A percentile compares a stretch with the other conserved stretches of the same genome.
These are phyloP conservation scores for Moelleriella libera DNA, from an alignment of 2,329 filamentous ascomycete genomes.

Conservation along the genomic window DNA sequence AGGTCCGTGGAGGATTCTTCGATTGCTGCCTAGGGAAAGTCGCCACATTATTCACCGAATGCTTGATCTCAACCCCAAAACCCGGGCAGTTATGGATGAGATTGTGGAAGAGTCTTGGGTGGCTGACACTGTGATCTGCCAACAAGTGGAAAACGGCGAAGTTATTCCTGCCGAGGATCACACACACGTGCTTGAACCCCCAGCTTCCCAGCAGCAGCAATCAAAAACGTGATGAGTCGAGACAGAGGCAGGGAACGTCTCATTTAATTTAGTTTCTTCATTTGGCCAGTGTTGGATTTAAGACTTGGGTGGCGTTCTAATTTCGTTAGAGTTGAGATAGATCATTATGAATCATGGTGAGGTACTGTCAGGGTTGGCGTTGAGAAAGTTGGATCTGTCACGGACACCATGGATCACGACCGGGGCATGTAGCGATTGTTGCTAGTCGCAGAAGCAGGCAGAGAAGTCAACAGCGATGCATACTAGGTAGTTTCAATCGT, in stretches of 20 bases:
- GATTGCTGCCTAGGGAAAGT: slow-evolving; percentile 77
- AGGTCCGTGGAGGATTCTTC: slow-evolving; percentile 80
- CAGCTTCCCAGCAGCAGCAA: slow-evolving; percentile 25
- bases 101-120: slow-evolving; percentile 85
- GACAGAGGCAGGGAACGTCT: too few relatives aligned
- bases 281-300: background rate
- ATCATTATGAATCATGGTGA: background rate
- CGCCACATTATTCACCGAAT: slow-evolving; percentile 82
- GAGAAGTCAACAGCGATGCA: too few relatives aligned
- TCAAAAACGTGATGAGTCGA: slow-evolving; percentile 6
- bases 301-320: background rate
- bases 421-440: too few relatives aligned
- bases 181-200: slow-evolving; percentile 71
- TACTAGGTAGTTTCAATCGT: too few relatives aligned
- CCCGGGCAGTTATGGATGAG: slow-evolving; percentile 72
- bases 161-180: slow-evolving; percentile 65
- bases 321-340: background rate
- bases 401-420: background rate
- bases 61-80: slow-evolving; percentile 76
- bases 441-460: too few relatives aligned
- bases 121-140: slow-evolving; percentile 69
- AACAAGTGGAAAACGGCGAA: slow-evolving; percentile 56
- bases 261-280: background rate
- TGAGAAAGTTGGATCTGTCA: background rate
- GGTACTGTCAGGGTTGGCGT: background rate